Evolutionary conservation across 306 rosid genomes (phyloP).

Genomic region (Carpinus fangiana): DNA sequence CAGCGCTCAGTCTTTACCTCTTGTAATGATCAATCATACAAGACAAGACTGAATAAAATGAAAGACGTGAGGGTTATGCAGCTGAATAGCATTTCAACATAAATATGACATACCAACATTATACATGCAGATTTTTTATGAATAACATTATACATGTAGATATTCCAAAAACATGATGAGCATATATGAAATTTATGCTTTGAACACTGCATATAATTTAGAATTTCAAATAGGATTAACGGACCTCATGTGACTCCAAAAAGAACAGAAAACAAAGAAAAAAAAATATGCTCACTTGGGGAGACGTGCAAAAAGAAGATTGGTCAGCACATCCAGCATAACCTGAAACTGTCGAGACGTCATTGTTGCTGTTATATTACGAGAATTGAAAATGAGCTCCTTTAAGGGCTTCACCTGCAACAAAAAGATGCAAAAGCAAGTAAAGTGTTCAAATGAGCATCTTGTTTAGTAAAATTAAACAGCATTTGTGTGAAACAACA

Average conservation of each 20-base stretch:
- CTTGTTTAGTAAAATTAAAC: neutral
- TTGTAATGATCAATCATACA: conserved; percentile 3
- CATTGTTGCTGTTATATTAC: conserved; percentile 88
- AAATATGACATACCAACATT: conserved; percentile 7
- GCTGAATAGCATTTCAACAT: conserved; percentile 10
- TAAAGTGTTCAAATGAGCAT: neutral
- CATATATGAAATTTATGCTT: conserved; percentile 15
- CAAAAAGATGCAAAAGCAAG: conserved; percentile 32
- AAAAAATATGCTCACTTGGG: conserved; percentile 71
- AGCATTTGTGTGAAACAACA: neutral
- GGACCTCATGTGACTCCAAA: neutral
- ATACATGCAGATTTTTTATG: neutral
- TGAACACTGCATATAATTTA: neutral
- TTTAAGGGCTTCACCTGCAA: conserved; percentile 94
- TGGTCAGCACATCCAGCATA: conserved; percentile 89
- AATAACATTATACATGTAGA: neutral
- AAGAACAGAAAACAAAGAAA: conserved; percentile 4
- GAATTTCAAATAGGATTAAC: conserved; percentile 19
- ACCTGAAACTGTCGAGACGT: conserved; percentile 99
- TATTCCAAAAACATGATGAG: conserved; percentile 14
- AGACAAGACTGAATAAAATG: neutral
- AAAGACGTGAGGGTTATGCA: neutral
- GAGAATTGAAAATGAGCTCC: conserved; percentile 89
- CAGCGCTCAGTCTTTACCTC: neutral
- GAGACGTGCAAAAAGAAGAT: conserved; percentile 88